Conservation (phyloP, 345 rosid species). For the Pelargonium nanum region DNA sequence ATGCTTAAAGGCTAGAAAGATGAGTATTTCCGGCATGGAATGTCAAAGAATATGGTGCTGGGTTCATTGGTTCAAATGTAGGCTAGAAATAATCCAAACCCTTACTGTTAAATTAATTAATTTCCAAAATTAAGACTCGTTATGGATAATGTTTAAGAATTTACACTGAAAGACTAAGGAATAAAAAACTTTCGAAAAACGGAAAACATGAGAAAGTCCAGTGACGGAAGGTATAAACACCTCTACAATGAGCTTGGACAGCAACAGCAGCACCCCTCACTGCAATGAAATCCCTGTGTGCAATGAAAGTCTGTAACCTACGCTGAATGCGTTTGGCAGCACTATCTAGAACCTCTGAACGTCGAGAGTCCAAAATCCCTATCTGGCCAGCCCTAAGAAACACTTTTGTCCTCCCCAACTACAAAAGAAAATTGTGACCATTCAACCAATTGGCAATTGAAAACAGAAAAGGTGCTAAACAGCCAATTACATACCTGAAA, state of each 20-base stretch:
- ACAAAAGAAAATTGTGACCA: slow-evolving; percentile 17
- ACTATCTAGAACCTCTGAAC: slow-evolving; percentile 80
- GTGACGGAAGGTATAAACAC: slow-evolving; percentile 21
- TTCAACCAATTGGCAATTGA: background rate
- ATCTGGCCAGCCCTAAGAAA: slow-evolving; percentile 97
- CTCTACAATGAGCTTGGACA: slow-evolving; percentile 83
- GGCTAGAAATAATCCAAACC: too few relatives aligned
- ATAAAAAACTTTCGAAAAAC: background rate
- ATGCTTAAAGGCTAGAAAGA: too few relatives aligned
- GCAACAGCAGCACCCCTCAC: slow-evolving; percentile 46
- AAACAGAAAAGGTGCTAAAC: background rate
- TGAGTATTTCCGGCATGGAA: too few relatives aligned
- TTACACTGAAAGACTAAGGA: background rate
- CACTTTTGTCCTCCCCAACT: slow-evolving; percentile 93
- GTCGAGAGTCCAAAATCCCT: slow-evolving; percentile 69
- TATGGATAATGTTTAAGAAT: too few relatives aligned
- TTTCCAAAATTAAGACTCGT: too few relatives aligned
- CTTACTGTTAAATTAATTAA: too few relatives aligned
- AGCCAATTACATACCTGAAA: slow-evolving; percentile 53
- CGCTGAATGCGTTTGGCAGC: slow-evolving; percentile 76
- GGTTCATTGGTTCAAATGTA: too few relatives aligned
- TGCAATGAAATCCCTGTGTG: slow-evolving; percentile 42
- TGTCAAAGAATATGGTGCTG: too few relatives aligned
- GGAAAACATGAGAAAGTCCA: background rate
- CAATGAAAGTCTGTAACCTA: slow-evolving; percentile 48